phyloP scores from a whole-genome alignment of 306 rosid species.

The Abrus pulchellus region DNA sequence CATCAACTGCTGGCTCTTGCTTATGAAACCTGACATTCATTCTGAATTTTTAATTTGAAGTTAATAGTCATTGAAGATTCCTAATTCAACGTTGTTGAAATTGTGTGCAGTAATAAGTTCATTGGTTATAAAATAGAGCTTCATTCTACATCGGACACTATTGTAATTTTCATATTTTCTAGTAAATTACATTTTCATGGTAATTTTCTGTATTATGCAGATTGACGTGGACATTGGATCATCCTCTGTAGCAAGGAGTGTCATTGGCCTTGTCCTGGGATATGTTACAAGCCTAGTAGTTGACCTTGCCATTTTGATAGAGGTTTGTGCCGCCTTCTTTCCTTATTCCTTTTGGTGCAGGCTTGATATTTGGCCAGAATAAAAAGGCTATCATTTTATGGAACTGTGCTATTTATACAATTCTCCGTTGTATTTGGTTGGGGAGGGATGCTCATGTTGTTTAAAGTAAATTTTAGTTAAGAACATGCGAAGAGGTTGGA shows the following conservation, averaged over 20 bases:
- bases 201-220: conserved; percentile 60
- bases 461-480: conserved; percentile 1
- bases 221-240: conserved; percentile 98
- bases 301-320: conserved; percentile 93
- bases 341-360: conserved; percentile 8
- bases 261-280: conserved; percentile 92
- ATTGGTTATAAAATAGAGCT: conserved; percentile 38
- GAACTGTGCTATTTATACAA: conserved; percentile 27
- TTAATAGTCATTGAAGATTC: conserved; percentile 28
- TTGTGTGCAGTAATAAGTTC: conserved; percentile 26
- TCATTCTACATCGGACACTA: not conserved
- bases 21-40: conserved; percentile 12
- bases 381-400: conserved; percentile 16
- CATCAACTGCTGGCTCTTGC: conserved; percentile 17
- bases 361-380: conserved; percentile 28
- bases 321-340: conserved; percentile 65
- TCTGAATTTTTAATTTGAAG: conserved; percentile 32
- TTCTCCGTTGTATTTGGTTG: conserved; percentile 12
- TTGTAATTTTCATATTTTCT: conserved; percentile 27
- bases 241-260: conserved; percentile 91
- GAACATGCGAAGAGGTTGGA: not conserved
- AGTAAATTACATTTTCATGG: conserved; percentile 24
- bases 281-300: conserved; percentile 93
- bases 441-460: conserved; percentile 23
- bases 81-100: conserved; percentile 40